A percentile compares a stretch with the other conserved stretches of the same genome.
Conservation (phyloP, 345 rosid species). For the Eucalyptus shirleyi region DNA sequence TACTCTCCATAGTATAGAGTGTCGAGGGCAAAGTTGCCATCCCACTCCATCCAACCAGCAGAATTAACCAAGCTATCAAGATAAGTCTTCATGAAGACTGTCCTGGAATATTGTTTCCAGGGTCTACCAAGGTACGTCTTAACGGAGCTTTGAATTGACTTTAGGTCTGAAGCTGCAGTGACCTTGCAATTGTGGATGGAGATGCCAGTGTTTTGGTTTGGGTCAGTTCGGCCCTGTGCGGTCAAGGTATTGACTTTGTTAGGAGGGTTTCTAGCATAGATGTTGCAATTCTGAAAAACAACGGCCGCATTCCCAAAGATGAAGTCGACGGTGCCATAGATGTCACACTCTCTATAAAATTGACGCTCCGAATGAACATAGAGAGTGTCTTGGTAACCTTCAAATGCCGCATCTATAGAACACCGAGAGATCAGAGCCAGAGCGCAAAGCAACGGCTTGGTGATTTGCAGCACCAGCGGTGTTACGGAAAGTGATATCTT, state of each 20-base stretch:
- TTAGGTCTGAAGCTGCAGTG: slow-evolving; percentile 30
- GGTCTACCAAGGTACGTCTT: slow-evolving; percentile 43
- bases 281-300: slow-evolving; percentile 43
- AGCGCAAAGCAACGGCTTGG: slow-evolving; percentile 68
- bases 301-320: slow-evolving; percentile 55
- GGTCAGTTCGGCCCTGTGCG: slow-evolving; percentile 40
- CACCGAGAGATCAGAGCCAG: slow-evolving; percentile 57
- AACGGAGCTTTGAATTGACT: slow-evolving; percentile 27
- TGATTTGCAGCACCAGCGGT: slow-evolving; percentile 51
- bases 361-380: slow-evolving; percentile 47
- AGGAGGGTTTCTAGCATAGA: slow-evolving; percentile 26
- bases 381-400: slow-evolving; percentile 57
- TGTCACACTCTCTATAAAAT: slow-evolving; percentile 46
- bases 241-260: slow-evolving; percentile 29
- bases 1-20: slow-evolving; percentile 51
- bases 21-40: slow-evolving; percentile 26
- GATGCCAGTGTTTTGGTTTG: slow-evolving; percentile 55
- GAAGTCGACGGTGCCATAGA: slow-evolving; percentile 50
- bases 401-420: slow-evolving; percentile 52
- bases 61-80: slow-evolving; percentile 35
- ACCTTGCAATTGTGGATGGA: slow-evolving; percentile 39
- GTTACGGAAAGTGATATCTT: slow-evolving; percentile 53
- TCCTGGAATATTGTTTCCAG: slow-evolving; percentile 35
- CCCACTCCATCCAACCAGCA: slow-evolving; percentile 45
- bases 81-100: slow-evolving; percentile 25